phyloP scores from a whole-genome alignment of 257 asterid genomes.

The Jacaranda mimosifolia region DNA sequence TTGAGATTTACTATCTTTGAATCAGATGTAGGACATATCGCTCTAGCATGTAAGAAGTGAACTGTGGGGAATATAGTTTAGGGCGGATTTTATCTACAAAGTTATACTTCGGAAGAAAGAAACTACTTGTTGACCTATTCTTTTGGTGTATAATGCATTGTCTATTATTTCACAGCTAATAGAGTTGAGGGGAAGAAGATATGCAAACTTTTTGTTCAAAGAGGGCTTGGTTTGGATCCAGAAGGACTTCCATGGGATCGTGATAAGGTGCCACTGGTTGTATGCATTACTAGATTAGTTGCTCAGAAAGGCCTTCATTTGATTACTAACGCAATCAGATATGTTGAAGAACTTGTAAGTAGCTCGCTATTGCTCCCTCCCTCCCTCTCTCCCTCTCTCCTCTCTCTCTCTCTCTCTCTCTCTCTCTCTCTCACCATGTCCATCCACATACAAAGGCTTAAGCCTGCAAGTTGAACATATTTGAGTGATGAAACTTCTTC shows the following conservation, averaged over 20 bases:
- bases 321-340: conserved; percentile 72
- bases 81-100: not conserved
- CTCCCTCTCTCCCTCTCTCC: conserved; percentile 9
- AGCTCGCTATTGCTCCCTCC: conserved; percentile 38
- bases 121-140: conserved; percentile 14
- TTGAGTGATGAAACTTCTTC: no score
- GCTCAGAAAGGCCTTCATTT: conserved; percentile 96
- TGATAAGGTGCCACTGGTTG: conserved; percentile 66
- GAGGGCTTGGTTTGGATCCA: conserved; percentile 79
- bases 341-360: conserved; percentile 68
- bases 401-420: conserved; percentile 33
- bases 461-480: not conserved
- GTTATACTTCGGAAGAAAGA: not conserved
- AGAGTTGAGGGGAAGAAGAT: conserved; percentile 67
- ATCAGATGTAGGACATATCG: conserved; percentile 19
- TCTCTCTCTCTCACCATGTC: not conserved
- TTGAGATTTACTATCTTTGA: conserved; percentile 8
- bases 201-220: conserved; percentile 84
- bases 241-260: conserved; percentile 41
- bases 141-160: conserved; percentile 23
- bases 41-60: not conserved
- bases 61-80: conserved; percentile 11
- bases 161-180: conserved; percentile 53
- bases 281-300: conserved; percentile 86
- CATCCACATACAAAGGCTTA: not conserved